Percentiles rank a stretch among this genome's conserved stretches.
These are phyloP conservation scores for Scleromitrula shiraiana DNA, from an alignment of 2,329 filamentous ascomycete genomes.

Conservation along the genomic window DNA sequence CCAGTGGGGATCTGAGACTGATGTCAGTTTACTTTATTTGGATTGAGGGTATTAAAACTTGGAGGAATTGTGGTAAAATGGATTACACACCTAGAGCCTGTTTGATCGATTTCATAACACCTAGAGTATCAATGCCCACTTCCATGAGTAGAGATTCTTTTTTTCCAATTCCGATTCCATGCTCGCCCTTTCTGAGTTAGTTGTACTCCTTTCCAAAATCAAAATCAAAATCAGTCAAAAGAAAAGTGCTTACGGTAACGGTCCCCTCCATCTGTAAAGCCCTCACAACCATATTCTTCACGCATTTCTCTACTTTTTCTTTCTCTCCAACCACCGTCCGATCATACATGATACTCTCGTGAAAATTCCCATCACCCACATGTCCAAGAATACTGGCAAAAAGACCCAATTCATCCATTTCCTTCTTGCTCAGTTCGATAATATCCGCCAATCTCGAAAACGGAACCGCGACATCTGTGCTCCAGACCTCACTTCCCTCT, in stretches of 20 bases:
- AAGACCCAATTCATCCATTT: slow-evolving; percentile 76
- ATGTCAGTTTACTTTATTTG: not conserved
- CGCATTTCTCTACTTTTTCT: slow-evolving; percentile 69
- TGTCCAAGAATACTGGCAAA: slow-evolving; percentile 87
- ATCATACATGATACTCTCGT: slow-evolving; percentile 87
- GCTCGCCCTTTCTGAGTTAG: slow-evolving; percentile 53
- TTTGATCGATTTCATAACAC: slow-evolving; percentile 80
- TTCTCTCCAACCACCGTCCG: slow-evolving; percentile 59
- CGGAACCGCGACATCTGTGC: slow-evolving; percentile 77
- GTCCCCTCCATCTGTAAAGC: slow-evolving; percentile 92
- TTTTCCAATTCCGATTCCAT: slow-evolving; percentile 79
- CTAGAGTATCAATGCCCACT: slow-evolving; percentile 70
- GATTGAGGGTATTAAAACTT: not conserved
- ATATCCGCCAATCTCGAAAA: slow-evolving; percentile 68
- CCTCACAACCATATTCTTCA: slow-evolving; percentile 85
- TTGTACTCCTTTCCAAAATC: not conserved
- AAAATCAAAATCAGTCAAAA: slow-evolving; percentile 6
- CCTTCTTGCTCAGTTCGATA: slow-evolving; percentile 76
- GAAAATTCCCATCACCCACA: slow-evolving; percentile 91
- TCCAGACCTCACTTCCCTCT: slow-evolving; percentile 67
- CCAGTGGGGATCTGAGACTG: slow-evolving; percentile 61
- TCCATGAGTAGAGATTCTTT: slow-evolving; percentile 73
- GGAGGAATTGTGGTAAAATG: not conserved
- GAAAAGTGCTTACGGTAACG: slow-evolving; percentile 62
- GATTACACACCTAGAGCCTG: slow-evolving; percentile 42